Percentiles rank a stretch among this genome's conserved stretches.
Evolutionary conservation across 495 filamentous ascomycete species (phyloP).

Genomic region (Penicillium crystallinum): DNA sequence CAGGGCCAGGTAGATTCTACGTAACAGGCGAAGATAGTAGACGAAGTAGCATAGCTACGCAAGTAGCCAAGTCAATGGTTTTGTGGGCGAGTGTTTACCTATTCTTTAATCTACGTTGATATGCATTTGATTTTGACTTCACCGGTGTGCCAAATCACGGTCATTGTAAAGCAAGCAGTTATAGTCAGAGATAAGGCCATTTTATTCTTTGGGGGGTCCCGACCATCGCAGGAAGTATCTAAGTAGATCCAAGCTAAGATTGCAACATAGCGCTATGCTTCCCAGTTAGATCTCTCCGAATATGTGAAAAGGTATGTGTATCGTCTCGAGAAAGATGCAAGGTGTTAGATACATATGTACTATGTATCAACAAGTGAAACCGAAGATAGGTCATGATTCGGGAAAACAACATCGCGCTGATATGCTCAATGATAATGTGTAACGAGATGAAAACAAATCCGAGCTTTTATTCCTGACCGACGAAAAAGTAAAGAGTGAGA

Average conservation of each 20-base stretch:
- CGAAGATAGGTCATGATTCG: constrained; percentile 33
- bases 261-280: constrained; percentile 11
- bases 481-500: constrained; percentile 12
- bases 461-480: constrained; percentile 1
- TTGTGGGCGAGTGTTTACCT: too few relatives aligned
- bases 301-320: constrained; percentile 10
- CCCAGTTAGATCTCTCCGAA: neutral
- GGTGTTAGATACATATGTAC: constrained; percentile 16
- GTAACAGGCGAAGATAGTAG: too few relatives aligned
- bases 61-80: too few relatives aligned
- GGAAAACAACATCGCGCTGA: constrained; percentile 35
- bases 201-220: neutral
- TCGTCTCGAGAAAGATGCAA: constrained; percentile 25
- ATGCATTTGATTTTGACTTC: neutral
- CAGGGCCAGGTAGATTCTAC: too few relatives aligned
- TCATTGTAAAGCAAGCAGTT: neutral
- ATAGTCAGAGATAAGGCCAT: neutral
- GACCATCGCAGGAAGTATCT: neutral
- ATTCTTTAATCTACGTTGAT: neutral
- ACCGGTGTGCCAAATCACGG: neutral
- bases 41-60: too few relatives aligned
- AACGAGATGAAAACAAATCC: constrained; percentile 18
- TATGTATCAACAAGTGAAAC: constrained; percentile 19
- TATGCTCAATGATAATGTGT: constrained; percentile 37
- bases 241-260: constrained; percentile 15